Percentiles rank a stretch among this genome's conserved stretches.
These are phyloP conservation scores for Hawksworthiomyces lignivorus DNA, from an alignment of 2,329 filamentous ascomycete species.

Conservation along the genomic window DNA sequence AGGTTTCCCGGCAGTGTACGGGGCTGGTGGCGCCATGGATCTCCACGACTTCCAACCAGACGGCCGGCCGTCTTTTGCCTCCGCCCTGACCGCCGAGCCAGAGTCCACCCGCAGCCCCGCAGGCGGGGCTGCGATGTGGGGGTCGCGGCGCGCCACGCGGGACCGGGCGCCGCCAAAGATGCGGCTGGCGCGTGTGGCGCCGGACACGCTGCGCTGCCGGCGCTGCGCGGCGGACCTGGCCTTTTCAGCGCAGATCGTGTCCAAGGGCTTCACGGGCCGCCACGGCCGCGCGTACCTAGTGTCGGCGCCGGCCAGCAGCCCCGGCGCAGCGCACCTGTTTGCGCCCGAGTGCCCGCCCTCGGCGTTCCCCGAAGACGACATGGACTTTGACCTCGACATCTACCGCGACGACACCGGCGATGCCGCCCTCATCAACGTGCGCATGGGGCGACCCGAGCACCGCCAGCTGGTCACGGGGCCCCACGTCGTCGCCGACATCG, in stretches of 20 bases:
- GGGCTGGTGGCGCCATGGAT: too few species aligned
- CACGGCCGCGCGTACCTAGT: constrained; percentile 58
- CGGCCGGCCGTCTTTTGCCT: constrained; percentile 6
- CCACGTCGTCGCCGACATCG: constrained; percentile 58
- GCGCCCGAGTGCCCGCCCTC: constrained; percentile 7
- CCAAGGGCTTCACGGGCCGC: constrained; percentile 59
- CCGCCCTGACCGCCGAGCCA: constrained; percentile 1
- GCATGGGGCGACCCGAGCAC: constrained; percentile 45
- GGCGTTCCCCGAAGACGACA: constrained; percentile 16
- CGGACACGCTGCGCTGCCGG: constrained; percentile 51
- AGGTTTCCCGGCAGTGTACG: too few species aligned
- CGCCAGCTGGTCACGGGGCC: constrained; percentile 54
- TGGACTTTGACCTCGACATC: neutral
- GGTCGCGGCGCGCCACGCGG: constrained; percentile 49
- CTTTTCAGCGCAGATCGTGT: constrained; percentile 52
- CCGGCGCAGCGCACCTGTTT: constrained; percentile 11
- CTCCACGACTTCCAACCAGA: too few species aligned
- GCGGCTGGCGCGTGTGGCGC: constrained; percentile 37
- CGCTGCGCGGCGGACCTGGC: constrained; percentile 55
- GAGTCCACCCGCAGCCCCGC: constrained; percentile 13
- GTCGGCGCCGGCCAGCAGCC: constrained; percentile 20
- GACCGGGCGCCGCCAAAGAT: too few species aligned
- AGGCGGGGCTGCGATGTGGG: constrained; percentile 35
- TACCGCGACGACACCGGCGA: too few species aligned
- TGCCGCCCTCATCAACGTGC: constrained; percentile 52